These are phyloP conservation scores for Begonia masoniana DNA, from an alignment of 306 rosid species.

Conservation along the genomic window DNA sequence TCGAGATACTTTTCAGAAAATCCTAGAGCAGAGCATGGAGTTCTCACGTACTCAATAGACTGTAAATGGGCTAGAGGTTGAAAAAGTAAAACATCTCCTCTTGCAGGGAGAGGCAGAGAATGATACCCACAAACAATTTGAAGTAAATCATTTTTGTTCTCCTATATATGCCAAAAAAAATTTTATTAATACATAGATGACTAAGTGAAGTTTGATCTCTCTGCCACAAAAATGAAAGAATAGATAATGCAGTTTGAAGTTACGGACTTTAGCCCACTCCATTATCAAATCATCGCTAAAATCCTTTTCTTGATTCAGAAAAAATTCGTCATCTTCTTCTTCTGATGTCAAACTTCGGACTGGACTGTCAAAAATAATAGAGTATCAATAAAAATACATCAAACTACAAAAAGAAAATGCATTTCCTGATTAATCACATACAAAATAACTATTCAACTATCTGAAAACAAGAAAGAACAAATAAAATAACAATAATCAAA, in stretches of 20 bases:
- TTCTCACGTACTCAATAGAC: constrained; percentile 55
- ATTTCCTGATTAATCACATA: background rate
- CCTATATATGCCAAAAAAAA: constrained; percentile 24
- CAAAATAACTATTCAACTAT: constrained; percentile 6
- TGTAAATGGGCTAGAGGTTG: constrained; percentile 93
- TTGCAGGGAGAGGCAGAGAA: constrained; percentile 48
- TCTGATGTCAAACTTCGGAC: constrained; percentile 68
- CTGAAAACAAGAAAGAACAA: background rate
- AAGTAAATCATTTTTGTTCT: constrained; percentile 66
- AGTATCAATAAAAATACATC: constrained; percentile 23
- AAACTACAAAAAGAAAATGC: constrained; percentile 1
- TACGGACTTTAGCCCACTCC: constrained; percentile 92
- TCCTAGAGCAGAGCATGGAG: constrained; percentile 52
- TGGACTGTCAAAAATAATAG: constrained; percentile 79
- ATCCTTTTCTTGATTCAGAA: constrained; percentile 43
- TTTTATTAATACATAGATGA: too few species aligned
- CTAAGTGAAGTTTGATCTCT: too few species aligned
- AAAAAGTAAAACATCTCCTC: constrained; percentile 54
- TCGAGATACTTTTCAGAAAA: constrained; percentile 29
- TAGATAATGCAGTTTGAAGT: constrained; percentile 10
- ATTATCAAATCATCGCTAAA: constrained; percentile 42
- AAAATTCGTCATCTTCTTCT: constrained; percentile 64
- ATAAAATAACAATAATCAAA: too few species aligned
- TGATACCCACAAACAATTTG: constrained; percentile 83
- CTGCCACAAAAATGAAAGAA: background rate